These are phyloP conservation scores for Fusarium sp. DNA, from an alignment of 2,329 filamentous ascomycete genomes.

Conservation along the genomic window DNA sequence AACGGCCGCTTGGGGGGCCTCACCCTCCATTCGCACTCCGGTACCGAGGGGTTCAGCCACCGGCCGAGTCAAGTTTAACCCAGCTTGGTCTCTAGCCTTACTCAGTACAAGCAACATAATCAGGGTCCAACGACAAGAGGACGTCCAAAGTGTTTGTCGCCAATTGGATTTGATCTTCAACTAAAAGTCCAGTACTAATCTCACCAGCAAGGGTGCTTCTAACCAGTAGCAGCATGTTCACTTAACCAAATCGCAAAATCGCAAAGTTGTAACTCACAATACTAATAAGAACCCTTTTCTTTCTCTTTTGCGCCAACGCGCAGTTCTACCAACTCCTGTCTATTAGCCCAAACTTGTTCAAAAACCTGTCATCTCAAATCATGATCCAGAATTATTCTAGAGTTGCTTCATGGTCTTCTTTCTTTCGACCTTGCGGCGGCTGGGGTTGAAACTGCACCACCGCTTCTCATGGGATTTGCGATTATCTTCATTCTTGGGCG, in stretches of 20 bases:
- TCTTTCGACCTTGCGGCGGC: neutral
- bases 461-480: slow-evolving; percentile 44
- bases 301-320: neutral
- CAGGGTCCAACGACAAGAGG: neutral
- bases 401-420: neutral
- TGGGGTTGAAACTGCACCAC: slow-evolving; percentile 39
- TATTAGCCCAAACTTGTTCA: neutral
- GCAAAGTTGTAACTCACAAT: neutral
- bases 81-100: neutral
- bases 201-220: neutral
- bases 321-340: neutral
- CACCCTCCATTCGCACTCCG: slow-evolving; percentile 3
- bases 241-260: neutral
- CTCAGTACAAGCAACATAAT: slow-evolving; percentile 3
- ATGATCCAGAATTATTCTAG: neutral
- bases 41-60: slow-evolving; percentile 2
- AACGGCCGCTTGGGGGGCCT: slow-evolving; percentile 5
- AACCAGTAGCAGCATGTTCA: neutral
- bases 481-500: slow-evolving; percentile 47
- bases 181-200: neutral
- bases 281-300: neutral
- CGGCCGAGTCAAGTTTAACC: neutral
- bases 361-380: neutral
- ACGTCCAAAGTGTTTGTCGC: neutral
- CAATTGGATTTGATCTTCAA: neutral